phyloP scores from a whole-genome alignment of 2,329 filamentous ascomycete species.

The Clonostachys chloroleuca region DNA sequence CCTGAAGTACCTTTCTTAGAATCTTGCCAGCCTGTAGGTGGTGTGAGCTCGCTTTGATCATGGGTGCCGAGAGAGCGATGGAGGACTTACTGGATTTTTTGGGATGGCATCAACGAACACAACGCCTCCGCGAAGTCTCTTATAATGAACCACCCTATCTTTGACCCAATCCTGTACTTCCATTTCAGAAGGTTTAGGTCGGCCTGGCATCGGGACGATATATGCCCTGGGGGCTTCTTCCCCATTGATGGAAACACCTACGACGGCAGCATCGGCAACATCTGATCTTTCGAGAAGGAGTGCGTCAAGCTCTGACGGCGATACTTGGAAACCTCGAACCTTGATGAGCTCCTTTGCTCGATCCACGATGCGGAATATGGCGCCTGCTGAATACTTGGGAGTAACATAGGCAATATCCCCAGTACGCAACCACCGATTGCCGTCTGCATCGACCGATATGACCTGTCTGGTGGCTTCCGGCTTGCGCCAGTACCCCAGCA shows the following conservation, averaged over 20 bases:
- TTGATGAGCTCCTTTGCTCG: constrained; percentile 65
- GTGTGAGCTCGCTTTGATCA: not conserved
- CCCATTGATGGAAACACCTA: constrained; percentile 50
- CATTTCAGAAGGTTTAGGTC: not conserved
- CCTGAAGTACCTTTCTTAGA: constrained; percentile 52
- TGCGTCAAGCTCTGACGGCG: constrained; percentile 44
- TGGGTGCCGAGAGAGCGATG: not conserved
- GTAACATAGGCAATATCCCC: constrained; percentile 70
- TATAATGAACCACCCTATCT: constrained; percentile 57
- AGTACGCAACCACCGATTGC: constrained; percentile 65
- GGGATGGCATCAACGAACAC: constrained; percentile 64
- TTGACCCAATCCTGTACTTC: constrained; percentile 63
- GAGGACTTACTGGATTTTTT: constrained; percentile 40
- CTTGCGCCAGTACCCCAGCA: constrained; percentile 75
- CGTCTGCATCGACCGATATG: constrained; percentile 35
- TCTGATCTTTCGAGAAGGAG: constrained; percentile 28
- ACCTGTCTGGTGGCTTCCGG: constrained; percentile 62
- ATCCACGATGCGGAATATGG: constrained; percentile 61
- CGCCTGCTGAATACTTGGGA: constrained; percentile 42
- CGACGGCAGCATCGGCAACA: constrained; percentile 60
- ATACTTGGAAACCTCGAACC: constrained; percentile 55
- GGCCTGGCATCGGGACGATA: constrained; percentile 30
- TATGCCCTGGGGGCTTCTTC: constrained; percentile 62
- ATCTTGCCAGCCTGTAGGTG: constrained; percentile 58
- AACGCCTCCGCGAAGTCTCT: constrained; percentile 66